Conservation (phyloP, 352 stramenopile genomes). For the Nothophytophthora sp. region DNA sequence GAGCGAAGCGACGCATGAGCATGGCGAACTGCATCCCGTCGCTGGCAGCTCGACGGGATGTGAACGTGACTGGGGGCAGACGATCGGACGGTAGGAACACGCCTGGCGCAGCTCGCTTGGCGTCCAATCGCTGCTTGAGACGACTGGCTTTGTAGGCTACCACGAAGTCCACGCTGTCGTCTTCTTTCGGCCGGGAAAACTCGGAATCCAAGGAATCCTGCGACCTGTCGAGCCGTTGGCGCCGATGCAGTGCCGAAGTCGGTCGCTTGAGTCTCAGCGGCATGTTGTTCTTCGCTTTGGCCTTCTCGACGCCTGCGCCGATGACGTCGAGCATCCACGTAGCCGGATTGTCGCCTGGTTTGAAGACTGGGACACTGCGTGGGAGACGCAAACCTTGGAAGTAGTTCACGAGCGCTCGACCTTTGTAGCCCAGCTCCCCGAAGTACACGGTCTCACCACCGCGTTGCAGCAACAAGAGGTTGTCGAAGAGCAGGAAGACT, state of each 20-base stretch:
- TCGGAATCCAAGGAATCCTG: no score
- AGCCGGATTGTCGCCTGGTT: constrained; percentile 58
- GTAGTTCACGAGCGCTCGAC: constrained; percentile 19
- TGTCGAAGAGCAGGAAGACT: constrained; percentile 81
- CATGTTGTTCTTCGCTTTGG: no score
- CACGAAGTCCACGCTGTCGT: constrained; percentile 6
- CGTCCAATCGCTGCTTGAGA: neutral
- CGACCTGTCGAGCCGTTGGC: no score
- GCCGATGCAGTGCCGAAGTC: no score
- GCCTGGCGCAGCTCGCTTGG: constrained; percentile 1
- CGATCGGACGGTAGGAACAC: constrained; percentile 1
- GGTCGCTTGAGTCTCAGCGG: no score
- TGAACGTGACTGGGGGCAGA: constrained; percentile 7
- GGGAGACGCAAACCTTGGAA: constrained; percentile 24
- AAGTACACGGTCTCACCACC: constrained; percentile 28
- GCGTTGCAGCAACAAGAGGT: constrained; percentile 61
- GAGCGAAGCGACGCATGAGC: no score
- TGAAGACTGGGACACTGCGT: constrained; percentile 25
- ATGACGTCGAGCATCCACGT: constrained; percentile 78
- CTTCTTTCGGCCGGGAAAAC: neutral
- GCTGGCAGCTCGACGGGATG: neutral
- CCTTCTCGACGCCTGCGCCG: constrained; percentile 50
- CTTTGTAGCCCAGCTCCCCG: constrained; percentile 23
- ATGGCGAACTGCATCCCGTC: neutral
- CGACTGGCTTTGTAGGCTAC: constrained; percentile 4